These are phyloP conservation scores for Mucor mucedo DNA, from an alignment of 371 early-diverging fungal genomes.

Conservation along the genomic window DNA sequence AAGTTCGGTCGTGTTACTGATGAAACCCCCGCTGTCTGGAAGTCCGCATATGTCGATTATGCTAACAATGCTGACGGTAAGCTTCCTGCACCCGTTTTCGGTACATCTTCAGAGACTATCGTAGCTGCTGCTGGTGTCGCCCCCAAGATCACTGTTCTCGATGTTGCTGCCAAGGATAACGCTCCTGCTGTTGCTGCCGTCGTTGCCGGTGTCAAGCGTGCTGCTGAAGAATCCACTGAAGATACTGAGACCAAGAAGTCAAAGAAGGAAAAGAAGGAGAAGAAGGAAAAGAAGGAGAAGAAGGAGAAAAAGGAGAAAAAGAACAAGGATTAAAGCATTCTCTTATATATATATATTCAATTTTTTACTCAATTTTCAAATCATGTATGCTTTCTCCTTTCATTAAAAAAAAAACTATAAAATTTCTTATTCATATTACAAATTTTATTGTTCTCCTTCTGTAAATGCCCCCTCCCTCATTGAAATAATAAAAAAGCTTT, in stretches of 20 bases:
- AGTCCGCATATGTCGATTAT: slow-evolving; percentile 76
- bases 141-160: slow-evolving; percentile 43
- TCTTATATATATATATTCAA: slow-evolving; percentile 1
- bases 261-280: slow-evolving; percentile 50
- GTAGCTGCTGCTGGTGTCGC: slow-evolving; percentile 49
- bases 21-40: slow-evolving; percentile 83
- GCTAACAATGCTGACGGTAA: slow-evolving; percentile 55
- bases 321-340: slow-evolving; percentile 17
- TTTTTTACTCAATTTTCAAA: neutral
- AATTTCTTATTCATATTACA: slow-evolving; percentile 1
- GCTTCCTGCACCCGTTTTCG: slow-evolving; percentile 38
- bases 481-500: no score
- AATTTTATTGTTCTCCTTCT: neutral
- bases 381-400: slow-evolving; percentile 3
- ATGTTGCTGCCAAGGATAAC: slow-evolving; percentile 43
- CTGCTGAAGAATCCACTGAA: slow-evolving; percentile 29
- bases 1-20: slow-evolving; percentile 92
- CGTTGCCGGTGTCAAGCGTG: slow-evolving; percentile 26
- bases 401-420: slow-evolving; percentile 2
- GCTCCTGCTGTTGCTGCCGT: slow-evolving; percentile 10
- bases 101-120: slow-evolving; percentile 33
- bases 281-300: slow-evolving; percentile 38
- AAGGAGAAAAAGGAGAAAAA: slow-evolving; percentile 33
- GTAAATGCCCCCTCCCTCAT: neutral
- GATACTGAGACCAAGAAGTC: slow-evolving; percentile 40